phyloP scores from a whole-genome alignment of 352 stramenopile genomes.

The Aphanomyces euteiches region DNA sequence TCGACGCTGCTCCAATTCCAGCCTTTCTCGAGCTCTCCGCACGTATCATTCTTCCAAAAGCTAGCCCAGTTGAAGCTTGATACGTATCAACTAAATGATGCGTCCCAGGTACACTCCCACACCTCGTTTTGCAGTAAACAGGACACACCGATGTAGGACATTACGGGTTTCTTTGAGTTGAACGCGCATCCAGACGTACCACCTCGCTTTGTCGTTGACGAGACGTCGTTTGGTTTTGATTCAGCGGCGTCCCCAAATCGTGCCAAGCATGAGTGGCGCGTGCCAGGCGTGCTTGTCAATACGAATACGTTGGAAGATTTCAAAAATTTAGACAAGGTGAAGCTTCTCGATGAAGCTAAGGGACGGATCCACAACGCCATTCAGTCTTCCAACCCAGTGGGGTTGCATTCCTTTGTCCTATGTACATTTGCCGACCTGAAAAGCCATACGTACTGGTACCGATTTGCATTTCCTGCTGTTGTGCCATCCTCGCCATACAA shows the following conservation, averaged over 20 bases:
- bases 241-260: slow-evolving; percentile 38
- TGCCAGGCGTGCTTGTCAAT: slow-evolving; percentile 65
- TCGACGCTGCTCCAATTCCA: slow-evolving; percentile 68
- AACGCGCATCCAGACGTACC: slow-evolving; percentile 57
- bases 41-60: slow-evolving; percentile 81
- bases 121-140: not conserved
- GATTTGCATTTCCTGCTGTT: slow-evolving; percentile 89
- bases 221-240: slow-evolving; percentile 52
- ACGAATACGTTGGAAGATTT: slow-evolving; percentile 89
- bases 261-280: slow-evolving; percentile 71
- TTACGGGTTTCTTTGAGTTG: slow-evolving; percentile 66
- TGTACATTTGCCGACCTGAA: slow-evolving; percentile 92
- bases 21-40: slow-evolving; percentile 70
- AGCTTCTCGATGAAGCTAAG: slow-evolving; percentile 50
- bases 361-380: slow-evolving; percentile 20
- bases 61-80: slow-evolving; percentile 76
- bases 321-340: slow-evolving; percentile 75
- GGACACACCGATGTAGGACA: slow-evolving; percentile 33
- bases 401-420: slow-evolving; percentile 82
- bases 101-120: slow-evolving; percentile 44
- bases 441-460: slow-evolving; percentile 91
- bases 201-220: slow-evolving; percentile 66
- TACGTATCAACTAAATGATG: slow-evolving; percentile 73
- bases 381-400: not conserved
- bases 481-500: slow-evolving; percentile 42